These are phyloP conservation scores for Fonsecaea monophora DNA, from an alignment of 2,329 filamentous ascomycete genomes.

Conservation along the genomic window DNA sequence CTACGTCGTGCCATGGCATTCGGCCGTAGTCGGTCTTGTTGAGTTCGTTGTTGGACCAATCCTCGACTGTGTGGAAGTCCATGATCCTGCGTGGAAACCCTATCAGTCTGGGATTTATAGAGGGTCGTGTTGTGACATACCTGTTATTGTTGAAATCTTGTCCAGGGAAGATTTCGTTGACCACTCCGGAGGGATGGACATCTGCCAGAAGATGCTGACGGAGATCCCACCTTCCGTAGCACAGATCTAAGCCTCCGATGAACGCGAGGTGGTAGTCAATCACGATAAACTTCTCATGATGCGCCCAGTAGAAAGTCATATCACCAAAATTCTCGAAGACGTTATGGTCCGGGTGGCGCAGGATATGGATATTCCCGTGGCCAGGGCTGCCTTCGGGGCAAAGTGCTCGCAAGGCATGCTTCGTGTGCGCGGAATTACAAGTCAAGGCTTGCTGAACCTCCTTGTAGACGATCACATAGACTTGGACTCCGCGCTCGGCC, in stretches of 20 bases:
- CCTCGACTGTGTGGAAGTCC: slow-evolving; percentile 88
- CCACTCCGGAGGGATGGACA: slow-evolving; percentile 81
- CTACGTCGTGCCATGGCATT: slow-evolving; percentile 98
- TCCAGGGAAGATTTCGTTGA: slow-evolving; percentile 87
- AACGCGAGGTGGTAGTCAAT: slow-evolving; percentile 91
- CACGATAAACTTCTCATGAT: slow-evolving; percentile 97
- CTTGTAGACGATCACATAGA: slow-evolving; percentile 91
- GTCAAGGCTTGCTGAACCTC: slow-evolving; percentile 82
- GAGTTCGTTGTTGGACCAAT: slow-evolving; percentile 93
- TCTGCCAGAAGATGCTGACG: slow-evolving; percentile 86
- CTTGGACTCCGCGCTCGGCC: slow-evolving; percentile 91
- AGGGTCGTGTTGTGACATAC: slow-evolving; percentile 9
- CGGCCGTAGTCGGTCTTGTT: slow-evolving; percentile 89
- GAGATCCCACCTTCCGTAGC: slow-evolving; percentile 93
- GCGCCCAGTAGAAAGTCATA: slow-evolving; percentile 97
- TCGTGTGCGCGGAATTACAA: slow-evolving; percentile 92
- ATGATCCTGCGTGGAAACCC: slow-evolving; percentile 66
- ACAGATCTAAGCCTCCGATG: slow-evolving; percentile 91
- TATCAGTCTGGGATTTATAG: not conserved
- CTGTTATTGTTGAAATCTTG: slow-evolving; percentile 98
- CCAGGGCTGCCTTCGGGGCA: slow-evolving; percentile 83
- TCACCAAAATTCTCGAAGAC: slow-evolving; percentile 91
- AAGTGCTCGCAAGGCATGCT: slow-evolving; percentile 78
- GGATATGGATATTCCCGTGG: slow-evolving; percentile 83
- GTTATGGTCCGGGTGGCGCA: slow-evolving; percentile 95